Evolutionary conservation across 2,329 filamentous ascomycete genomes (phyloP).

Genomic region (Pestalotiopsis sp.): DNA sequence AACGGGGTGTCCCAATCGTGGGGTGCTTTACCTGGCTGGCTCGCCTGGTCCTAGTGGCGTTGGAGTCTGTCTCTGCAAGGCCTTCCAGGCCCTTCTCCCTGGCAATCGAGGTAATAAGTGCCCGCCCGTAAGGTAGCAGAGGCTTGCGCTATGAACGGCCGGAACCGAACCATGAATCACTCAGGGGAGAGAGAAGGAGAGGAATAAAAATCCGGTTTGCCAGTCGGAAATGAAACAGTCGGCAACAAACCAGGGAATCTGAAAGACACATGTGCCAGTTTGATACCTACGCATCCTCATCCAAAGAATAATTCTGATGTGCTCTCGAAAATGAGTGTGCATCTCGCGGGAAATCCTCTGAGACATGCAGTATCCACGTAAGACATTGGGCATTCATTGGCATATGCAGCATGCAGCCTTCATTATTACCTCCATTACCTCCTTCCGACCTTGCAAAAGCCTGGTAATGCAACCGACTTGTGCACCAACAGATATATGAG

Average conservation of each 20-base stretch:
- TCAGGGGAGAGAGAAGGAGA: background rate
- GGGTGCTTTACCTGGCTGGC: background rate
- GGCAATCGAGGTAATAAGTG: background rate
- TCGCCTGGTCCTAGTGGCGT: background rate
- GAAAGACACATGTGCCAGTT: background rate
- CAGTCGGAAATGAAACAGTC: background rate
- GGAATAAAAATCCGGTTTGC: background rate
- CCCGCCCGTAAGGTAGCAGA: background rate
- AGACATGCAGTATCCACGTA: too few species aligned
- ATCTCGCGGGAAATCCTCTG: too few species aligned
- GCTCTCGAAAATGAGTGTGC: too few species aligned
- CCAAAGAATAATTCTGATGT: too few species aligned
- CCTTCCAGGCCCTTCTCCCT: background rate
- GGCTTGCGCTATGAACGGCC: background rate
- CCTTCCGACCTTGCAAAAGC: too few species aligned
- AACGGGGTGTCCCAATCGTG: background rate
- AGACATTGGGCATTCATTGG: too few species aligned
- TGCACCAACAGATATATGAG: too few species aligned
- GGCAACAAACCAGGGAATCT: background rate
- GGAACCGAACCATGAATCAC: background rate
- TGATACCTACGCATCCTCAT: background rate
- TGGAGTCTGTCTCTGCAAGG: background rate
- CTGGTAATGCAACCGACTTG: too few species aligned
- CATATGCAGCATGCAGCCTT: too few species aligned
- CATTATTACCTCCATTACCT: too few species aligned